phyloP scores from a whole-genome alignment of 2,329 filamentous ascomycete genomes.

The Esteya vermicola region DNA sequence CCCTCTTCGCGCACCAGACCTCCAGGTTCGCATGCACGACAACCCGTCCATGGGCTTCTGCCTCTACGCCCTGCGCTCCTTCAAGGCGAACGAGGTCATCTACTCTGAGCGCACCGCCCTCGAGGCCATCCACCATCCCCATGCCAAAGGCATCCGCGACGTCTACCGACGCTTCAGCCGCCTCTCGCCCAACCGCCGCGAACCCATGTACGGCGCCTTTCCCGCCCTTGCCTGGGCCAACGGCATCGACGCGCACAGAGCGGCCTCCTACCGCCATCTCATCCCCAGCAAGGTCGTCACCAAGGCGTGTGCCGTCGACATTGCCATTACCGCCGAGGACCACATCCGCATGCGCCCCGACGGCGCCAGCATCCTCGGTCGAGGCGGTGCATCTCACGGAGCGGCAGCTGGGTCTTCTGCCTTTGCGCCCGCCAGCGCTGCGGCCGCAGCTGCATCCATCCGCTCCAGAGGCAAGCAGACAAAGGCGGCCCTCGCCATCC shows the following conservation, averaged over 20 bases:
- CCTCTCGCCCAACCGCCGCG: neutral
- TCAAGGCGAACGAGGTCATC: conserved; percentile 12
- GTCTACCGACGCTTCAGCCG: conserved; percentile 7
- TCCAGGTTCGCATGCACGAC: conserved; percentile 8
- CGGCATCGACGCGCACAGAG: conserved; percentile 6
- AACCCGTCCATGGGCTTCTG: conserved; percentile 14
- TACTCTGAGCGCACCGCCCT: conserved; percentile 14
- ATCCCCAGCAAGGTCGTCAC: conserved; percentile 5
- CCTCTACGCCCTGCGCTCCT: conserved; percentile 15
- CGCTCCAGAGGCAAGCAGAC: neutral
- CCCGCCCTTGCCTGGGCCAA: conserved; percentile 10
- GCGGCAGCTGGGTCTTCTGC: neutral
- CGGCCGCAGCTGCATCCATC: neutral
- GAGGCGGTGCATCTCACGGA: no score
- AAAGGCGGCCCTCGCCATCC: neutral
- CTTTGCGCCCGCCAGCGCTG: neutral
- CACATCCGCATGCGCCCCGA: conserved; percentile 12
- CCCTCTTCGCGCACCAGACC: neutral
- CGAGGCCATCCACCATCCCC: conserved; percentile 11
- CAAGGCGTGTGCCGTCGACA: conserved; percentile 1
- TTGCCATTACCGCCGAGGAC: conserved; percentile 6
- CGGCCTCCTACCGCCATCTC: conserved; percentile 5
- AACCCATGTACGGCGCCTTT: conserved; percentile 11
- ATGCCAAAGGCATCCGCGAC: conserved; percentile 7
- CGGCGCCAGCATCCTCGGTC: no score